These are phyloP conservation scores for Penicillium sp. DNA, from an alignment of 2,329 filamentous ascomycete genomes.

Conservation along the genomic window DNA sequence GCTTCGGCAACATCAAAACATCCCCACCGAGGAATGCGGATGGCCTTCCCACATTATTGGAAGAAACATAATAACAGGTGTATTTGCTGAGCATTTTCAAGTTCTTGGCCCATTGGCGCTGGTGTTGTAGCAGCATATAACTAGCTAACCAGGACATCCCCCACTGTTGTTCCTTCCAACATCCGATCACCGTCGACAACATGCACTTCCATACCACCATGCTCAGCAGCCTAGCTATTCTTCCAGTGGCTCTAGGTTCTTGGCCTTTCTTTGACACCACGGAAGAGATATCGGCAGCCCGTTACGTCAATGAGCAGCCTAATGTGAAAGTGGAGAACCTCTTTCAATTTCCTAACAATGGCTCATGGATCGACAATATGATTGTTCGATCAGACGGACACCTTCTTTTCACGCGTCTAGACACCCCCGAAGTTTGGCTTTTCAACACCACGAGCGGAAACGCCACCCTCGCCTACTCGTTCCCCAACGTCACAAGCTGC, in stretches of 20 bases:
- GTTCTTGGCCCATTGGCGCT: neutral
- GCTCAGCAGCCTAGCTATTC: constrained; percentile 6
- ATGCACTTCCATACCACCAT: constrained; percentile 12
- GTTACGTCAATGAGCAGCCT: constrained; percentile 13
- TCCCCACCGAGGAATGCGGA: neutral
- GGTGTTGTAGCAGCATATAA: neutral
- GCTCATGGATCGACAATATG: constrained; percentile 25
- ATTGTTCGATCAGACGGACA: constrained; percentile 20
- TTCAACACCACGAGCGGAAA: constrained; percentile 20
- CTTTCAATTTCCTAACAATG: constrained; percentile 26
- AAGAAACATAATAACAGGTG: neutral
- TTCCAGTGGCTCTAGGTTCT: constrained; percentile 12
- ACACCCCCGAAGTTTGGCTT: constrained; percentile 23
- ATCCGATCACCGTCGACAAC: neutral
- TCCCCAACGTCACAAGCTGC: constrained; percentile 21
- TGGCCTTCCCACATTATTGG: neutral
- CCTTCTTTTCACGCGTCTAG: constrained; percentile 22
- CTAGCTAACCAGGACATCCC: neutral
- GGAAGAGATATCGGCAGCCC: neutral
- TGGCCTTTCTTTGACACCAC: constrained; percentile 1
- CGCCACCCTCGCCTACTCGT: constrained; percentile 18
- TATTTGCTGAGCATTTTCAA: neutral
- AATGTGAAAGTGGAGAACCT: constrained; percentile 19
- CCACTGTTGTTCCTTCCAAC: neutral
- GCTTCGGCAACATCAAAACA: neutral